Conservation (phyloP, 192 early-diverging fungal genomes). For the Linnemannia hyalina region DNA sequence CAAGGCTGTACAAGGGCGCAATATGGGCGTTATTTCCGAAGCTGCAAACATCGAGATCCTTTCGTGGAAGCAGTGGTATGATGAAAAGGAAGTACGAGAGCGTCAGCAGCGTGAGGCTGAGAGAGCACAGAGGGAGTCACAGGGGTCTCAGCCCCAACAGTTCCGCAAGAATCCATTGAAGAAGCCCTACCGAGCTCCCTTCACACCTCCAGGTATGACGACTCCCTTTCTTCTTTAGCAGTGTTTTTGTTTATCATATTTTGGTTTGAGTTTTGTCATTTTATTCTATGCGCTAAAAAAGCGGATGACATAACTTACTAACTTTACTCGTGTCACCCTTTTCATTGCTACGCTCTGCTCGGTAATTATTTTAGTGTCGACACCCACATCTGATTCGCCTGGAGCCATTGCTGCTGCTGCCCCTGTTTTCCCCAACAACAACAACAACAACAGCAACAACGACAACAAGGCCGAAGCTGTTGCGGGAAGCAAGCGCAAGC, state of each 20-base stretch:
- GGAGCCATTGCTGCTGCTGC: background rate
- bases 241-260: background rate
- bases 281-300: constrained; percentile 5
- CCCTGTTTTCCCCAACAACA: background rate
- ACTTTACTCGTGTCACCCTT: background rate
- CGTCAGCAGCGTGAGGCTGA: constrained; percentile 9
- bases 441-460: background rate
- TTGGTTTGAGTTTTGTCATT: background rate
- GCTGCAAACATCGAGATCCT: constrained; percentile 61
- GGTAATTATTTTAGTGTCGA: background rate
- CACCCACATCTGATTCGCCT: background rate
- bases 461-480: background rate
- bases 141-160: constrained; percentile 1
- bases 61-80: constrained; percentile 49
- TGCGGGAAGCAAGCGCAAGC: background rate
- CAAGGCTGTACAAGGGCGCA: constrained; percentile 33
- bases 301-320: background rate
- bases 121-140: constrained; percentile 1
- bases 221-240: background rate
- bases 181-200: background rate
- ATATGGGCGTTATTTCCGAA: constrained; percentile 49
- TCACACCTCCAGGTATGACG: constrained; percentile 1
- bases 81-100: constrained; percentile 29
- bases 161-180: background rate
- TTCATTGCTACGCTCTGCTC: background rate